These are phyloP conservation scores for Teratosphaeria pseudoeucalypti DNA, from an alignment of 2,329 filamentous ascomycete species.

Conservation along the genomic window DNA sequence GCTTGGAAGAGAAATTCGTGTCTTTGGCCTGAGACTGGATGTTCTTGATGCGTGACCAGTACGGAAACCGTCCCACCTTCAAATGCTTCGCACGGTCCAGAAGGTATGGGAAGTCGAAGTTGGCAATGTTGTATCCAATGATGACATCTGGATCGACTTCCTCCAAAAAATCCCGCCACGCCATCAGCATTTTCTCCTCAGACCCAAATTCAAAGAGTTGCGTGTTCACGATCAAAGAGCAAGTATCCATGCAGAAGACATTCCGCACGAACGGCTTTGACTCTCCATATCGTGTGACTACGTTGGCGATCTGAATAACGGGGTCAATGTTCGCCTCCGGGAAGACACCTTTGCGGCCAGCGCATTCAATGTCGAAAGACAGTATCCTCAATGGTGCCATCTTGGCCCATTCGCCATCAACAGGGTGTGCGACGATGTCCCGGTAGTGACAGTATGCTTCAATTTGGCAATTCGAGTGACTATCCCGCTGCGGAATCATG, in stretches of 20 bases:
- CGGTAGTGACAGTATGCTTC: conserved; percentile 76
- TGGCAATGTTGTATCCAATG: conserved; percentile 96
- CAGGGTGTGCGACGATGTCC: conserved; percentile 75
- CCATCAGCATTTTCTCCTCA: conserved; percentile 82
- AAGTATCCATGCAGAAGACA: conserved; percentile 88
- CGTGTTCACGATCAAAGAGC: conserved; percentile 88
- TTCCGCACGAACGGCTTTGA: conserved; percentile 92
- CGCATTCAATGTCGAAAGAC: conserved; percentile 98
- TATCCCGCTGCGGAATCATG: conserved; percentile 53
- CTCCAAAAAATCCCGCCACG: conserved; percentile 83
- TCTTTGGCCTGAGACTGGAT: conserved; percentile 62
- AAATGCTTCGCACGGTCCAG: conserved; percentile 78
- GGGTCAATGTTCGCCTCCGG: conserved; percentile 85
- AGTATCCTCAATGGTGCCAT: conserved; percentile 89
- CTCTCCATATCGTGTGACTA: conserved; percentile 90
- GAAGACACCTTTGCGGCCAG: conserved; percentile 93
- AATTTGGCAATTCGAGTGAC: conserved; percentile 91
- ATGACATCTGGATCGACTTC: conserved; percentile 93
- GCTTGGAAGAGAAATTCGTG: conserved; percentile 89
- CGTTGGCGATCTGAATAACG: conserved; percentile 95
- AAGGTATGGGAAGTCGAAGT: conserved; percentile 97
- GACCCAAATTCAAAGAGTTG: conserved; percentile 74
- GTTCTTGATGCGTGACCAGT: conserved; percentile 70
- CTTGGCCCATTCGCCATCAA: conserved; percentile 92
- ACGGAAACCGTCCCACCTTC: conserved; percentile 70